phyloP scores from a whole-genome alignment of 306 rosid species.

The Urtica urens region DNA sequence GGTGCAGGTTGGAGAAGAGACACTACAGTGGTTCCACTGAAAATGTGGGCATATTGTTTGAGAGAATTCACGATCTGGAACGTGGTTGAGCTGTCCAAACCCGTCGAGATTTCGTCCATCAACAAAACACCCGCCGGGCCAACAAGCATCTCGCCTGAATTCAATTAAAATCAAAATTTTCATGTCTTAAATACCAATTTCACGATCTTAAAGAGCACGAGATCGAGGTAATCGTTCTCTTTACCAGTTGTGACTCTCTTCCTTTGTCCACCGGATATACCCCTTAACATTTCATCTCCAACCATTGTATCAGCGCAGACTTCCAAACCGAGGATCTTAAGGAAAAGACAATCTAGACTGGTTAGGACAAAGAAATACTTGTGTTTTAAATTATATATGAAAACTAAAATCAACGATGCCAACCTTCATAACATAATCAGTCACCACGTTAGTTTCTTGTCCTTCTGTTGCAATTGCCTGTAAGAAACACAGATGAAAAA shows the following conservation, averaged over 20 bases:
- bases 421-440: constrained; percentile 75
- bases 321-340: constrained; percentile 35
- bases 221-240: too few relatives aligned
- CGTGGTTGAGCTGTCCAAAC: constrained; percentile 49
- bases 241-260: constrained; percentile 44
- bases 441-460: constrained; percentile 52
- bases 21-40: constrained; percentile 37
- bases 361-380: background rate
- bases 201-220: too few relatives aligned
- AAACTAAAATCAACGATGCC: background rate
- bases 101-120: constrained; percentile 55
- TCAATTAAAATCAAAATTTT: background rate
- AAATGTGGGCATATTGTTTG: constrained; percentile 32
- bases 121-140: constrained; percentile 41
- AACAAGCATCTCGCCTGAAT: constrained; percentile 40
- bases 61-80: constrained; percentile 39
- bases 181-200: background rate
- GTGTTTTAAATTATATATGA: background rate
- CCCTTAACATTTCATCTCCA: constrained; percentile 41
- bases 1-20: constrained; percentile 52
- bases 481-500: background rate
- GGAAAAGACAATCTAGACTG: background rate
- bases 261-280: constrained; percentile 47
- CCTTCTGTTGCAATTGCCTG: constrained; percentile 70
- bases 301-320: constrained; percentile 42